Percentiles rank a stretch among this genome's conserved stretches.
These are phyloP conservation scores for Arthrobotrys musiformis DNA, from an alignment of 2,329 filamentous ascomycete genomes.

Conservation along the genomic window DNA sequence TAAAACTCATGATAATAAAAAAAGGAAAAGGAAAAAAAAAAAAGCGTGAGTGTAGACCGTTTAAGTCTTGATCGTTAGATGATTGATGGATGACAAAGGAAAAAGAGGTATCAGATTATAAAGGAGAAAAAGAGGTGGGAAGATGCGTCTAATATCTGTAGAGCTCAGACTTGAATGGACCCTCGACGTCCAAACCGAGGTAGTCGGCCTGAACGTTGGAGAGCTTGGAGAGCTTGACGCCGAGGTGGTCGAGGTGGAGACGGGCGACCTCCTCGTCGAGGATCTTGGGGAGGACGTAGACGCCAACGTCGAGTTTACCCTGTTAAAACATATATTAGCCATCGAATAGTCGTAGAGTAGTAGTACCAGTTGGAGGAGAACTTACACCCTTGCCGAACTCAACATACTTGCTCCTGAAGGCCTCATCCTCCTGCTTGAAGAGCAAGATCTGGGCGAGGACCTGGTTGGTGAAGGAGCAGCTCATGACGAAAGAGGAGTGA, in stretches of 20 bases:
- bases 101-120: background rate
- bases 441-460: slow-evolving; percentile 99
- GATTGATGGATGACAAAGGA: background rate
- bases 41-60: too few species aligned
- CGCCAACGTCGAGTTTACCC: slow-evolving; percentile 87
- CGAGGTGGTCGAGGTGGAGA: slow-evolving; percentile 88
- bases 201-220: slow-evolving; percentile 91
- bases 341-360: background rate
- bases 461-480: slow-evolving; percentile 99
- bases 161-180: slow-evolving; percentile 95
- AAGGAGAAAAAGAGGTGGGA: background rate
- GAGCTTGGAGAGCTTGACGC: slow-evolving; percentile 87
- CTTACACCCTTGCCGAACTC: slow-evolving; percentile 82
- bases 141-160: slow-evolving; percentile 74
- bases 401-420: slow-evolving; percentile 90
- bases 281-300: slow-evolving; percentile 98
- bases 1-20: slow-evolving; percentile 54
- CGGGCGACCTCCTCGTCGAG: slow-evolving; percentile 98
- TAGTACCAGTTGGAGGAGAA: background rate
- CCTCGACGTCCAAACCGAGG: slow-evolving; percentile 83
- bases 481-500: slow-evolving; percentile 99
- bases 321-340: background rate
- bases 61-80: slow-evolving; percentile 27
- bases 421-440: slow-evolving; percentile 89
- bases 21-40: slow-evolving; percentile 24